Evolutionary conservation across 2,329 filamentous ascomycete species (phyloP), one percentile per base, ranked within the genome.

Genomic region (Eutypella sp.): DNA sequence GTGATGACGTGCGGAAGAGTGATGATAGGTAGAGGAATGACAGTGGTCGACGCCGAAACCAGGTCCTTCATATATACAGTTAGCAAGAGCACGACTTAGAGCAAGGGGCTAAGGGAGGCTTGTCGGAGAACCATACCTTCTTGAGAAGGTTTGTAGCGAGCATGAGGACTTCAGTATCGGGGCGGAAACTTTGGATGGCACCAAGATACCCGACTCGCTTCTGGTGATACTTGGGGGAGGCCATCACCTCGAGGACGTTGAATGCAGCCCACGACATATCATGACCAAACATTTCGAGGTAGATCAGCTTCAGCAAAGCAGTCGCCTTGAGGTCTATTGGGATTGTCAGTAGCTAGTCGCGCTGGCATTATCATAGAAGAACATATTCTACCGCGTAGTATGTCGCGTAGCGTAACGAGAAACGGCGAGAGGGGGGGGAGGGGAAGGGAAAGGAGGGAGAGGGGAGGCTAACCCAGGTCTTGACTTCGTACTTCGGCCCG

Each of bases 211-310:
- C 93, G 38, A 96, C 89, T 54, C 92, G 81, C 70, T 99, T 99
- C 68, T 96, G 92, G 56, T 90, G 79, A 66, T 95, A 95, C 65
- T 96, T 97, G 40, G 86, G 77, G 33, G 89, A 95, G 31, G 91
- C 95, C 93, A 99, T 99, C 70, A 99, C 93, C 71, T 99, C 93
- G 40, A 99, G 84, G 43, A 97, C 92, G 66, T 99, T 89, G 70
- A 99, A 99, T 11, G 91, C 91, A 4, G 93, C 93, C 93, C 93
- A 99, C 3, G 92, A 96, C 93, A 99, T 99, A 69, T 97, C 93
- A 65, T 97, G 88, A 13, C 93, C 93, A 57, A 97, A 91, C 93
- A 99, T 99, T 67, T 99, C 93, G 55, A 99, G 81, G 66, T 99
- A 99, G 44, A 96, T 85, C 58, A 99, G 79, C 74, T 99, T 99